Percentiles rank a stretch among this genome's conserved stretches.
phyloP scores from a whole-genome alignment of 1,284 basidiomycete species.

The Sporisorium scitamineum region DNA sequence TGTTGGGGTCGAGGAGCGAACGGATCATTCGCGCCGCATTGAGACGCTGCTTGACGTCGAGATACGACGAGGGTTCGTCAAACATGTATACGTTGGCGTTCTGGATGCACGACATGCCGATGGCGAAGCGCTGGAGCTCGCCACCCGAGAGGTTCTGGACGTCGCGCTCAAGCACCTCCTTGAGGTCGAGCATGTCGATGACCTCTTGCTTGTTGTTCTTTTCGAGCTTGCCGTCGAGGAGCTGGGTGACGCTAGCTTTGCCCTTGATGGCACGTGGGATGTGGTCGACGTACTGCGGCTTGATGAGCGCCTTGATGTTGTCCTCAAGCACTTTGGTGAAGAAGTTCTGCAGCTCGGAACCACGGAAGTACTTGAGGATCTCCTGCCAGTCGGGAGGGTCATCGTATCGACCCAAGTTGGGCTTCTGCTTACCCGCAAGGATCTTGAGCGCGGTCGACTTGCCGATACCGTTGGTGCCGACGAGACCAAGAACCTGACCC shows the following conservation, averaged over 20 bases:
- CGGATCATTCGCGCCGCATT: slow-evolving; percentile 68
- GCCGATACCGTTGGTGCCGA: slow-evolving; percentile 69
- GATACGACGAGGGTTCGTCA: slow-evolving; percentile 69
- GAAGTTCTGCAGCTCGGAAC: slow-evolving; percentile 69
- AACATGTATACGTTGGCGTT: slow-evolving; percentile 70
- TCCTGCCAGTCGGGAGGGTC: slow-evolving; percentile 69
- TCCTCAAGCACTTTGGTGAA: slow-evolving; percentile 69
- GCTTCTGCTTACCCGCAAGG: slow-evolving; percentile 69
- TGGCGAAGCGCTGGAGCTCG: slow-evolving; percentile 69
- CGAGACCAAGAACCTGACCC: slow-evolving; percentile 68
- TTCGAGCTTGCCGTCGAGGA: slow-evolving; percentile 67
- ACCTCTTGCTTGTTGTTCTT: slow-evolving; percentile 65
- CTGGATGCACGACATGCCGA: slow-evolving; percentile 68
- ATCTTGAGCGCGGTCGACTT: slow-evolving; percentile 69
- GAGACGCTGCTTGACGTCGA: slow-evolving; percentile 69
- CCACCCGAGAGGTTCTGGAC: slow-evolving; percentile 67
- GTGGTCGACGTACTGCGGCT: slow-evolving; percentile 69
- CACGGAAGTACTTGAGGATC: slow-evolving; percentile 69
- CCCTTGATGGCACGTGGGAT: slow-evolving; percentile 68
- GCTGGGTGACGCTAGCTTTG: slow-evolving; percentile 60
- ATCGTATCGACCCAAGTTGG: slow-evolving; percentile 68
- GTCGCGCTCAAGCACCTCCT: slow-evolving; percentile 66
- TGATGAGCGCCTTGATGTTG: slow-evolving; percentile 69
- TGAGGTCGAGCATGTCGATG: slow-evolving; percentile 63
- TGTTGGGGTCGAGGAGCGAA: slow-evolving; percentile 64